phyloP scores from a whole-genome alignment of 1,284 basidiomycete genomes.

The Cutaneotrichosporon dermatis region DNA sequence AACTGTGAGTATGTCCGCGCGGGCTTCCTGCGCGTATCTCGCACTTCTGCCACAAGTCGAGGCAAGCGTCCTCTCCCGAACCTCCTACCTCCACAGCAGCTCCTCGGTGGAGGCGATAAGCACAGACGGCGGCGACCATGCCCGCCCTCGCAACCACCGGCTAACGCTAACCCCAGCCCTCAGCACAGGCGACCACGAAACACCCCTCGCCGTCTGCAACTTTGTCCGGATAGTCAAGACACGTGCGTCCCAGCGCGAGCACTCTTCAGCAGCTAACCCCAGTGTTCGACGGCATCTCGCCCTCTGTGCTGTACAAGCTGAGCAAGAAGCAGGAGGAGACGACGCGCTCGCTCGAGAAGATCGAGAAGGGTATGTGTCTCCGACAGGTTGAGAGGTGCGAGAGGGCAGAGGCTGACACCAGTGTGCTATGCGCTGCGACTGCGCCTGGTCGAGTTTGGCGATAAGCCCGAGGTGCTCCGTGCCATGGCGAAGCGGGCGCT shows the following conservation, averaged over 20 bases:
- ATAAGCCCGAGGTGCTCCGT: slow-evolving; percentile 45
- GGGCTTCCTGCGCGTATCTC: no score
- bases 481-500: slow-evolving; percentile 46
- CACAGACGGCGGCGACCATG: no score
- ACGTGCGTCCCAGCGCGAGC: neutral
- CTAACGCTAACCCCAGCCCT: slow-evolving; percentile 43
- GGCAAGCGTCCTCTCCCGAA: no score
- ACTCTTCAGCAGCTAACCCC: neutral
- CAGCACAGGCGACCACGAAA: slow-evolving; percentile 64
- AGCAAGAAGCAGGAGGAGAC: slow-evolving; percentile 86
- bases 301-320: slow-evolving; percentile 52
- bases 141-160: neutral
- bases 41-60: no score
- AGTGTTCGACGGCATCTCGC: slow-evolving; percentile 40
- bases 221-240: slow-evolving; percentile 77
- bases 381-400: no score
- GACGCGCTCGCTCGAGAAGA: slow-evolving; percentile 78
- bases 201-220: slow-evolving; percentile 64
- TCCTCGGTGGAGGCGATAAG: no score
- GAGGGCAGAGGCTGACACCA: slow-evolving; percentile 13
- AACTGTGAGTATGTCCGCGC: slow-evolving; percentile 42
- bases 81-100: no score
- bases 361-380: slow-evolving; percentile 70
- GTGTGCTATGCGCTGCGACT: slow-evolving; percentile 48
- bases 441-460: slow-evolving; percentile 46